Base-by-base conservation (phyloP, 2,329 filamentous ascomycete species). In the Teratosphaeria destructans region DNA sequence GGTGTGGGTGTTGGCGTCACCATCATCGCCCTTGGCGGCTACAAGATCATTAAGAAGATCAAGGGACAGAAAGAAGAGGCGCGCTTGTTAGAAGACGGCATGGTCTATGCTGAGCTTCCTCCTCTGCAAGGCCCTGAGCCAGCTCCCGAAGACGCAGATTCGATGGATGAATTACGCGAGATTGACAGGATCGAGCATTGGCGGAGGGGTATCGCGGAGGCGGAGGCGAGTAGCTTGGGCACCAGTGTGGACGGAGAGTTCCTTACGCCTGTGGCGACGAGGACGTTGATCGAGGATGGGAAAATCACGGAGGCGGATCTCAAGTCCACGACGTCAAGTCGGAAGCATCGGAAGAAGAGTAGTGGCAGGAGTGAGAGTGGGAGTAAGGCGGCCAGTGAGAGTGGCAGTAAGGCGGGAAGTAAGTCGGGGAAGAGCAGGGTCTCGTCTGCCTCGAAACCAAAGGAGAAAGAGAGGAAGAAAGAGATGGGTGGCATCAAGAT, bases 1-100 rank as follows among this genome's bases (percentile, higher is more conserved):
- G 89, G 92, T 52, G 85, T 96, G 14, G 90, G 89, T 0, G 85
- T 96, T 0, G 94, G 94, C 14, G 86, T 96, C n/a, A 97, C 94
- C 0, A 86, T 97, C 8, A 90, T 99, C 68, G 92, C 94, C 72
- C 90, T 99, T 61, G 94, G 94, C 58, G 93, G 94, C 5, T 97
- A 90, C 82, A 97, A 96, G 77, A 96, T 99, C 72, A 86, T 99
- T 75, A 95, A 96, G 80, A 87, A 85, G 67, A 89, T 97, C 65
- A 78, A 79, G 68, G 77, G 71, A 14, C 75, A 75, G 60, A 76
- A 76, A 37, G 70, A 69, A 10, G 71, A 73, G 32, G 67, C 68
- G 29, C 63, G 58, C 3, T 54, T 67, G 19, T 57, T 65, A 11
- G 65, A 68, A 39, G 66, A 66, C 57, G 61, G 63, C 54, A 2